These are phyloP conservation scores for Dactylellina leptospora DNA, from an alignment of 2,329 filamentous ascomycete genomes.

Conservation along the genomic window DNA sequence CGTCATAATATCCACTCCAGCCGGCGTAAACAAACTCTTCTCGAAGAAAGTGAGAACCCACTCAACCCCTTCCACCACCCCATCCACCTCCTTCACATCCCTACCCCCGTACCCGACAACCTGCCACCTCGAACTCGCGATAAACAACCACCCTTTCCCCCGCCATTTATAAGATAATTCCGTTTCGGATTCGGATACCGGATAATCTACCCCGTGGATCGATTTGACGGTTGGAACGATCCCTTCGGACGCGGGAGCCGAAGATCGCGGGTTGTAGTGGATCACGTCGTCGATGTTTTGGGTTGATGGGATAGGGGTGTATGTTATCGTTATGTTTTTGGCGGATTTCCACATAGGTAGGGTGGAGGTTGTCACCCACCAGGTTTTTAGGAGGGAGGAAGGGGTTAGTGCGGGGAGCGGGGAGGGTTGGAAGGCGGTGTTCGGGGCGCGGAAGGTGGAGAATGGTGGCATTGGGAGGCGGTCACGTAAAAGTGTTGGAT, in stretches of 20 bases:
- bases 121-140: conserved; percentile 82
- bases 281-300: conserved; percentile 74
- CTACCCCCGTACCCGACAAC: conserved; percentile 77
- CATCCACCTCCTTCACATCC: conserved; percentile 59
- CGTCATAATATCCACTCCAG: conserved; percentile 81
- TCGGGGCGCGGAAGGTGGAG: conserved; percentile 35
- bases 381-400: conserved; percentile 72
- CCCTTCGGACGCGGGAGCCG: conserved; percentile 7
- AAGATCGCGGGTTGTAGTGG: conserved; percentile 65
- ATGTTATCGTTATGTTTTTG: conserved; percentile 82
- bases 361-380: conserved; percentile 78
- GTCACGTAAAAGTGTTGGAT: neutral
- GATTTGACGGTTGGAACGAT: conserved; percentile 14
- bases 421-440: conserved; percentile 56
- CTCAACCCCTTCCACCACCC: conserved; percentile 60
- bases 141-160: conserved; percentile 76
- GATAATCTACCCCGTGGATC: conserved; percentile 58
- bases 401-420: conserved; percentile 64
- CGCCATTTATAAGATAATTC: conserved; percentile 74
- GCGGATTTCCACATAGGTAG: conserved; percentile 82
- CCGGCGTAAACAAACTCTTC: conserved; percentile 82
- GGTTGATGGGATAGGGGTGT: conserved; percentile 66
- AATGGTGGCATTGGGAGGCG: conserved; percentile 18
- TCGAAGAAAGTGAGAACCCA: conserved; percentile 89
- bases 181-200: conserved; percentile 58